Evolutionary conservation across 257 asterid genomes (phyloP).

Genomic region (Osmanthus fragrans): DNA sequence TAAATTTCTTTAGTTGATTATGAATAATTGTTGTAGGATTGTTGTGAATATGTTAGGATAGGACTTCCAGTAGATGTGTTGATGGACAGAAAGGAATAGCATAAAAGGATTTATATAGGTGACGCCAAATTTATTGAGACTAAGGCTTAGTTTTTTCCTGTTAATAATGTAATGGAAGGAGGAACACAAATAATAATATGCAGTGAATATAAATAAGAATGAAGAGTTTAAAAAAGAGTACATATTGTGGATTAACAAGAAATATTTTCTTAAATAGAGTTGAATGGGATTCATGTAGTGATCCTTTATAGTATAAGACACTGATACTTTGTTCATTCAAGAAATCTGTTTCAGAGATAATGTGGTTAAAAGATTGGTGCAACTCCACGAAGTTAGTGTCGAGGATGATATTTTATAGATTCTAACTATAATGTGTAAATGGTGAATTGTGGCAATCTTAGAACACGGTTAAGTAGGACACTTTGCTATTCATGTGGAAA

Average conservation of each 20-base stretch:
- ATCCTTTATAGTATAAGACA: neutral
- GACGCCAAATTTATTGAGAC: neutral
- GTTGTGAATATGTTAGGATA: neutral
- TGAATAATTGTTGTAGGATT: conserved; percentile 1
- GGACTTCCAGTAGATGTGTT: neutral
- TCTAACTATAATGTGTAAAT: neutral
- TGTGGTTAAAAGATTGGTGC: neutral
- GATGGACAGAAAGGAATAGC: neutral
- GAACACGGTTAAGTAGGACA: neutral
- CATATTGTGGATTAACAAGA: conserved; percentile 1
- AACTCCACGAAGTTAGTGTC: neutral
- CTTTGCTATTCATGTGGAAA: neutral
- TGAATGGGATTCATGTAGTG: neutral
- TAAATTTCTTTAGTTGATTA: conserved; percentile 1
- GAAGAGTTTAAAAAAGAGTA: neutral
- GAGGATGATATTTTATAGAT: neutral
- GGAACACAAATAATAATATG: neutral
- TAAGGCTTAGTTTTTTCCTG: neutral
- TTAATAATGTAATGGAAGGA: neutral
- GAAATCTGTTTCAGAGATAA: neutral
- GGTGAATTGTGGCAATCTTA: neutral
- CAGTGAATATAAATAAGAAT: neutral
- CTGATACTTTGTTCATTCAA: neutral
- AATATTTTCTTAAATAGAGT: conserved; percentile 9
- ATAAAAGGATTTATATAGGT: neutral